Percentiles rank a stretch among this genome's conserved stretches.
Conservation (phyloP, 371 early-diverging fungal genomes). For the Cokeromyces recurvatus region DNA sequence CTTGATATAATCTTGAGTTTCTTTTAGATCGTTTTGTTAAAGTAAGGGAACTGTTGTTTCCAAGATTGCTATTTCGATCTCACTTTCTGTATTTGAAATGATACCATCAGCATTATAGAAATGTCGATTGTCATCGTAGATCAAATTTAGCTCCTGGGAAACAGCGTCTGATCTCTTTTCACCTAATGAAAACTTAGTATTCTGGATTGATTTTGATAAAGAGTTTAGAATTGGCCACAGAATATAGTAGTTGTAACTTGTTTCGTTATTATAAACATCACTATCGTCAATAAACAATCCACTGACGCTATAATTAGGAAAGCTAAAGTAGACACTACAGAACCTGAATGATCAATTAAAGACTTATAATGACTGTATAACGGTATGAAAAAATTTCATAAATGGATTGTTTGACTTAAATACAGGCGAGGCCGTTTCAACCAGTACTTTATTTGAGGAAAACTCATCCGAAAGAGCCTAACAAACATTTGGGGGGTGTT, state of each 20-base stretch:
- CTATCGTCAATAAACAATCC: slow-evolving; percentile 16
- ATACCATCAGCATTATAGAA: slow-evolving; percentile 19
- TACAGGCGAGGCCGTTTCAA: slow-evolving; percentile 10
- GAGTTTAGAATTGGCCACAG: slow-evolving; percentile 18
- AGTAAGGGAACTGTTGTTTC: slow-evolving; percentile 18
- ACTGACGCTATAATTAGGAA: slow-evolving; percentile 13
- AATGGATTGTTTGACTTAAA: slow-evolving; percentile 13
- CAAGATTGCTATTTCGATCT: slow-evolving; percentile 15
- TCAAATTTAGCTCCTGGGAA: slow-evolving; percentile 17
- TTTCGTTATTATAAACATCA: slow-evolving; percentile 14
- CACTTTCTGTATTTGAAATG: slow-evolving; percentile 11
- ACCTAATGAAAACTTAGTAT: slow-evolving; percentile 18
- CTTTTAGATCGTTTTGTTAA: slow-evolving; percentile 14
- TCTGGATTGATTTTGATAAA: slow-evolving; percentile 19
- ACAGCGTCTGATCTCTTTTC: slow-evolving; percentile 19
- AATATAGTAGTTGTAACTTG: slow-evolving; percentile 12
- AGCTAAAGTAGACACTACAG: slow-evolving; percentile 10
- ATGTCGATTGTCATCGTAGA: slow-evolving; percentile 15
- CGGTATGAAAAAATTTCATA: slow-evolving; percentile 14
- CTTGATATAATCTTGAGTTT: slow-evolving; percentile 17
- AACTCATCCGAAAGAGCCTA: slow-evolving; percentile 14
- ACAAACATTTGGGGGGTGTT: too few relatives aligned
- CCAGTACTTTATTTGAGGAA: slow-evolving; percentile 15
- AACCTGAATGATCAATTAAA: slow-evolving; percentile 10
- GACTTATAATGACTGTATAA: slow-evolving; percentile 13